phyloP scores from a whole-genome alignment of 306 rosid genomes.

The Ormosia emarginata region DNA sequence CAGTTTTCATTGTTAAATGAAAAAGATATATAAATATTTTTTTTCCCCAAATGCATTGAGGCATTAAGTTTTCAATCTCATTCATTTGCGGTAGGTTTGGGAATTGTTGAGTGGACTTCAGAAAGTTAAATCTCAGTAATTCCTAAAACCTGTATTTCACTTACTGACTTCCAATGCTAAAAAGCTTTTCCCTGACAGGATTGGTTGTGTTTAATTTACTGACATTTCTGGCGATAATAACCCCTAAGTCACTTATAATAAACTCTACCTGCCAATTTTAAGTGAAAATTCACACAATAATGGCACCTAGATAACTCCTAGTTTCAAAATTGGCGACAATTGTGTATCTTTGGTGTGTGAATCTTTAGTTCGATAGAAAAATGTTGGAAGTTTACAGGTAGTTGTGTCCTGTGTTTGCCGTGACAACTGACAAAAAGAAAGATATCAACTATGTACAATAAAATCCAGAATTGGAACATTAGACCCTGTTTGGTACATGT shows the following conservation, averaged over 20 bases:
- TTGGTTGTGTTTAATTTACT: neutral
- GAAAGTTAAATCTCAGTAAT: slow-evolving; percentile 12
- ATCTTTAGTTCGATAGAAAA: no score
- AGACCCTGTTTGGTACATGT: no score
- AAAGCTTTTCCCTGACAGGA: neutral
- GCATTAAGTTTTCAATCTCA: slow-evolving; percentile 27
- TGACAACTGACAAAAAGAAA: no score
- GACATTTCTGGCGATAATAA: neutral
- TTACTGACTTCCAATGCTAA: neutral
- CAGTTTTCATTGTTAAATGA: slow-evolving; percentile 54
- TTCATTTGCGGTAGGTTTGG: neutral
- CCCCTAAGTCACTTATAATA: neutral
- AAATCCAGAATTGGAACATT: no score
- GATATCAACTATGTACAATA: no score
- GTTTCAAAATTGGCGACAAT: neutral
- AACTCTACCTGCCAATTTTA: neutral
- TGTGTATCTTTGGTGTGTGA: no score
- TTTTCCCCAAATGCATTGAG: slow-evolving; percentile 44
- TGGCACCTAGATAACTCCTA: neutral
- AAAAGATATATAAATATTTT: slow-evolving; percentile 21
- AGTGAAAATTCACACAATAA: neutral
- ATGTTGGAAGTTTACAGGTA: no score
- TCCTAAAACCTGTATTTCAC: slow-evolving; percentile 1
- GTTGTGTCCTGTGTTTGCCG: no score
- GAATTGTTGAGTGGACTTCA: slow-evolving; percentile 10